Percentiles rank a stretch among this genome's conserved stretches.
Conservation (phyloP, 768 basidiomycete genomes). For the Leccinum olivaceopallidum region DNA sequence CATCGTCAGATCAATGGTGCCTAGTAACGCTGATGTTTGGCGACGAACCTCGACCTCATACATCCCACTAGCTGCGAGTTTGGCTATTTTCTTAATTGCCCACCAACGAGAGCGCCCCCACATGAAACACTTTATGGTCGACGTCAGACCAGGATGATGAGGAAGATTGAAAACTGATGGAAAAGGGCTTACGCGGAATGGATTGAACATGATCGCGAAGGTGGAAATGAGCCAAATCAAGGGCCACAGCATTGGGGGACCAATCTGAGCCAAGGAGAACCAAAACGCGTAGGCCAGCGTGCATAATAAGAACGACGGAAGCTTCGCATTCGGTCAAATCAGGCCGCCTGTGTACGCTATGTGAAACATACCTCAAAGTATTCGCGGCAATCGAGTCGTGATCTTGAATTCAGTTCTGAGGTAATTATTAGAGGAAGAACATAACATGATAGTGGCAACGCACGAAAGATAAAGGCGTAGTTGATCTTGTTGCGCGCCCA, state of each 20-base stretch:
- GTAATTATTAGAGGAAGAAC: conserved; percentile 8
- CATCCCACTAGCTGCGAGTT: conserved; percentile 67
- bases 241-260: conserved; percentile 76
- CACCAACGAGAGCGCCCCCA: conserved; percentile 59
- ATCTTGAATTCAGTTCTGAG: conserved; percentile 67
- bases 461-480: conserved; percentile 91
- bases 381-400: conserved; percentile 74
- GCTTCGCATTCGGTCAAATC: conserved; percentile 41
- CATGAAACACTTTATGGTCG: conserved; percentile 42
- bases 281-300: conserved; percentile 80
- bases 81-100: conserved; percentile 64
- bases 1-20: conserved; percentile 6
- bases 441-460: conserved; percentile 15
- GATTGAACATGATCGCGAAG: conserved; percentile 65
- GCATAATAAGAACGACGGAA: conserved; percentile 77
- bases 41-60: conserved; percentile 68
- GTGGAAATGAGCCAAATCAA: conserved; percentile 76
- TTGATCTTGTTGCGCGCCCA: conserved; percentile 83
- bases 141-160: not conserved
- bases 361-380: conserved; percentile 60
- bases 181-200: conserved; percentile 56
- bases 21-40: not conserved
- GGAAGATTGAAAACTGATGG: not conserved
- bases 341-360: not conserved
- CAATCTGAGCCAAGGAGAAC: conserved; percentile 75